These are phyloP conservation scores for Aureobasidium sp. DNA, from an alignment of 2,329 filamentous ascomycete species.

Conservation along the genomic window DNA sequence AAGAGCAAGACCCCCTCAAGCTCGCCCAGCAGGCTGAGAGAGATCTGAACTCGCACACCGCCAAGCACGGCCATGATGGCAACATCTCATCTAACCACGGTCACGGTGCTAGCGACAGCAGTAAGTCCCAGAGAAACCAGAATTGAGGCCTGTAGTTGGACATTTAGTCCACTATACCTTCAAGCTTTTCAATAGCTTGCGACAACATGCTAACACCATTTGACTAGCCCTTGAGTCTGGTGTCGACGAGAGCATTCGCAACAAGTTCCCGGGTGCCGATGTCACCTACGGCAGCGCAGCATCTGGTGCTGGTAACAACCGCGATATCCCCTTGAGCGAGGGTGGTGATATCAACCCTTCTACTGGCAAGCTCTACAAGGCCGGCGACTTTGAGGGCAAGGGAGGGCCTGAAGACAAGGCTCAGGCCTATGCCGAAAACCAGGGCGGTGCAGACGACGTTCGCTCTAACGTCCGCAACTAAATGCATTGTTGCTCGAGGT, in stretches of 20 bases:
- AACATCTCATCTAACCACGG: conserved; percentile 20
- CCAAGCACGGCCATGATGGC: conserved; percentile 31
- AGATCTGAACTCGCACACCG: conserved; percentile 39
- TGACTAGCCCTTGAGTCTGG: conserved; percentile 40
- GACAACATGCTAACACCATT: background rate
- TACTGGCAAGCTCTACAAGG: conserved; percentile 36
- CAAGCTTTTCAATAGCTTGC: background rate
- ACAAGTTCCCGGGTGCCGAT: conserved; percentile 39
- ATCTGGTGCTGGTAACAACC: conserved; percentile 39
- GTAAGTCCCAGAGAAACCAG: conserved; percentile 25
- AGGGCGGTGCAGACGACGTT: conserved; percentile 36
- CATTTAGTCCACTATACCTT: background rate
- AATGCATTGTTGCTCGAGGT: background rate
- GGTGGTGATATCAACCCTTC: conserved; percentile 37
- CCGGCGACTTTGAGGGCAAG: conserved; percentile 41
- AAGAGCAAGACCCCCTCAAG: conserved; percentile 35
- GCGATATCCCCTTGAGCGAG: conserved; percentile 41
- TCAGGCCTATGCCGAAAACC: conserved; percentile 20
- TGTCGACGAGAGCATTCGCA: conserved; percentile 36
- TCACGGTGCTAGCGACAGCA: conserved; percentile 30
- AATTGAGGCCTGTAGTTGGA: background rate
- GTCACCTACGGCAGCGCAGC: conserved; percentile 37
- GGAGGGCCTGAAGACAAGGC: conserved; percentile 26
- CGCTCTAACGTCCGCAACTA: conserved; percentile 12
- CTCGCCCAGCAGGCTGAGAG: conserved; percentile 43